Percentiles rank a stretch among this genome's conserved stretches.
phyloP scores from a whole-genome alignment of 2,329 filamentous ascomycete genomes.

The Claviceps maximensis region DNA sequence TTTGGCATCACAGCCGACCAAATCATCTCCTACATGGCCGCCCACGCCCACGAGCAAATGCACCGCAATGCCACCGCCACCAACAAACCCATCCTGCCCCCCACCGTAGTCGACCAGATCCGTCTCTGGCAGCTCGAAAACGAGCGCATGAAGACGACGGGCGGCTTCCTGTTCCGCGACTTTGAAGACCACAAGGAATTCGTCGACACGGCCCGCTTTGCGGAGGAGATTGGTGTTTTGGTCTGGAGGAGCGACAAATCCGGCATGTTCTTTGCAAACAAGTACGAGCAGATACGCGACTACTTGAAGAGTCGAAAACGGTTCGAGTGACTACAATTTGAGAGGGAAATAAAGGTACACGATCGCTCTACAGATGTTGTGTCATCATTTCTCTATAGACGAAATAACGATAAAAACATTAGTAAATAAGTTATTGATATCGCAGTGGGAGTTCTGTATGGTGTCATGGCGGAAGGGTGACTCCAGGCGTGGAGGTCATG shows the following conservation, averaged over 20 bases:
- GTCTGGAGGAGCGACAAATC: slow-evolving; percentile 72
- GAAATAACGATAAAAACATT: too few relatives aligned
- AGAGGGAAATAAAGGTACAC: too few relatives aligned
- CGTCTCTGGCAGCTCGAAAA: slow-evolving; percentile 95
- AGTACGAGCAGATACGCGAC: slow-evolving; percentile 75
- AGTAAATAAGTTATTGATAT: too few relatives aligned
- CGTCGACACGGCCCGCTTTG: slow-evolving; percentile 58
- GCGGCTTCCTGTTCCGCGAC: slow-evolving; percentile 81
- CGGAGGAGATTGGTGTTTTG: slow-evolving; percentile 80
- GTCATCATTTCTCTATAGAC: not conserved
- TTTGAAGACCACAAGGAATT: slow-evolving; percentile 64
- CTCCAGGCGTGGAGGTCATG: too few relatives aligned
- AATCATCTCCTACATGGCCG: slow-evolving; percentile 83
- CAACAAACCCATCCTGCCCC: slow-evolving; percentile 65
- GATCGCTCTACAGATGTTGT: too few relatives aligned
- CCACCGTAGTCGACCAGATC: slow-evolving; percentile 95
- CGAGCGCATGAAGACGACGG: slow-evolving; percentile 76
- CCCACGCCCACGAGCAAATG: slow-evolving; percentile 92
- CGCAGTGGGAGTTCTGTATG: too few relatives aligned
- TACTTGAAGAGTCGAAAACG: slow-evolving; percentile 59
- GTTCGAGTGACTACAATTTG: slow-evolving; percentile 27
- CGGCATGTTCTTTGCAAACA: slow-evolving; percentile 81
- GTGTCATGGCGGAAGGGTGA: too few relatives aligned
- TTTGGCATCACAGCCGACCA: slow-evolving; percentile 91
- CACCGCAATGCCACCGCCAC: slow-evolving; percentile 47